A percentile compares a stretch with the other conserved stretches of the same genome.
Evolutionary conservation across 2,329 filamentous ascomycete genomes (phyloP).

Genomic region (Pseudogymnoascus sp.): DNA sequence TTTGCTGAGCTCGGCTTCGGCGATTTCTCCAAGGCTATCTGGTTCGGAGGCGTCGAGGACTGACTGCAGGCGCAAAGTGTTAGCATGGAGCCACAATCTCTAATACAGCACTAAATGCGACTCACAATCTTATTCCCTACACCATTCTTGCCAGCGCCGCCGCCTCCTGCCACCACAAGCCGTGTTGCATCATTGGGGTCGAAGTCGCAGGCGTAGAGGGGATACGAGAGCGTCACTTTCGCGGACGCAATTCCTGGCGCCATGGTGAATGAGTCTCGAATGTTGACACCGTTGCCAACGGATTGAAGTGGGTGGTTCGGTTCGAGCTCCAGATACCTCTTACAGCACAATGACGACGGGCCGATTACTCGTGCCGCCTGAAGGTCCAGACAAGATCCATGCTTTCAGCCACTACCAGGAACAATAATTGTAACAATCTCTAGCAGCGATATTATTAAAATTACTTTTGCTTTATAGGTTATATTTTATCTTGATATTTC

Average conservation of each 20-base stretch:
- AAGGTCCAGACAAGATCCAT: neutral
- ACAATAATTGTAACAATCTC: too few species aligned
- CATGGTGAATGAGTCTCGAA: slow-evolving; percentile 16
- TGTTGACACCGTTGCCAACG: neutral
- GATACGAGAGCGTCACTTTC: slow-evolving; percentile 57
- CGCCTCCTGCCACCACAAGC: slow-evolving; percentile 78
- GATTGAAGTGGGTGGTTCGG: neutral
- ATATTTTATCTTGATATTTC: too few species aligned
- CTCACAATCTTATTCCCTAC: slow-evolving; percentile 80
- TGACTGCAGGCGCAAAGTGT: slow-evolving; percentile 19
- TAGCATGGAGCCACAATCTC: neutral
- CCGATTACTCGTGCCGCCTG: neutral
- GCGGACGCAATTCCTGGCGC: slow-evolving; percentile 24
- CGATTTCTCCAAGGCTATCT: slow-evolving; percentile 45
- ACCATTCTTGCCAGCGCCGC: slow-evolving; percentile 70
- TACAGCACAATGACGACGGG: slow-evolving; percentile 5
- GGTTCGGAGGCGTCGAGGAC: slow-evolving; percentile 25
- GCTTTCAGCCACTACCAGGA: too few species aligned
- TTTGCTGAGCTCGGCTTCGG: slow-evolving; percentile 68
- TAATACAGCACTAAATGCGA: slow-evolving; percentile 13
- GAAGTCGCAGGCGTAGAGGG: slow-evolving; percentile 81
- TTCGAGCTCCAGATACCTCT: neutral
- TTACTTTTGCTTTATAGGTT: too few species aligned
- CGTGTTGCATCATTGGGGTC: slow-evolving; percentile 69
- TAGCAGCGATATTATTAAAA: too few species aligned